Conservation (phyloP, 805 yeast genomes). For the Lipomyces anomalus region DNA sequence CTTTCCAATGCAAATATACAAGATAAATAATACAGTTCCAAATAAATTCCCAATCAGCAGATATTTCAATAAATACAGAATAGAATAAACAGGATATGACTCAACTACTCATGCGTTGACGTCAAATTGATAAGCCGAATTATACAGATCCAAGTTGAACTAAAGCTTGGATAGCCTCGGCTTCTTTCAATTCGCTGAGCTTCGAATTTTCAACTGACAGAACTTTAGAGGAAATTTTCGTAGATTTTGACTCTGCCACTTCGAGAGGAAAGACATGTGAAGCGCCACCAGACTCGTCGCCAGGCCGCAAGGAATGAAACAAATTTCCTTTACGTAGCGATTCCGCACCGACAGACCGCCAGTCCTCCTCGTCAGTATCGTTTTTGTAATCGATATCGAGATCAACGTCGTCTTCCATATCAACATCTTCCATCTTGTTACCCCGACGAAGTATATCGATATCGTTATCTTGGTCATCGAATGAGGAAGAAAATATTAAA, state of each 20-base stretch:
- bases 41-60: too few relatives aligned
- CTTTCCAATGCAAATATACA: too few relatives aligned
- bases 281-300: constrained; percentile 1
- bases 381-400: constrained; percentile 26
- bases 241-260: not conserved
- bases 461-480: constrained; percentile 10
- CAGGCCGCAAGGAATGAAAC: constrained; percentile 6
- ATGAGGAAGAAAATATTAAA: constrained; percentile 20
- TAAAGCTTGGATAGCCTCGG: constrained; percentile 24
- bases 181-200: constrained; percentile 10
- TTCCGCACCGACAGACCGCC: constrained; percentile 86
- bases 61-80: too few relatives aligned
- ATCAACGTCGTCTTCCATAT: constrained; percentile 9
- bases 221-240: constrained; percentile 6
- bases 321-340: constrained; percentile 40
- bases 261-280: not conserved
- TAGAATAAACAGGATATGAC: too few relatives aligned
- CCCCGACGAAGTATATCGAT: not conserved
- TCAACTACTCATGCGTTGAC: too few relatives aligned
- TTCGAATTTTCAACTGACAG: too few relatives aligned
- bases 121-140: too few relatives aligned
- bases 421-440: constrained; percentile 8
- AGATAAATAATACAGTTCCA: too few relatives aligned
- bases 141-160: constrained; percentile 26
- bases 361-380: constrained; percentile 96